A percentile compares a stretch with the other conserved stretches of the same genome.
phyloP scores from a whole-genome alignment of 805 yeast genomes.

The Geotrichum ghanense region DNA sequence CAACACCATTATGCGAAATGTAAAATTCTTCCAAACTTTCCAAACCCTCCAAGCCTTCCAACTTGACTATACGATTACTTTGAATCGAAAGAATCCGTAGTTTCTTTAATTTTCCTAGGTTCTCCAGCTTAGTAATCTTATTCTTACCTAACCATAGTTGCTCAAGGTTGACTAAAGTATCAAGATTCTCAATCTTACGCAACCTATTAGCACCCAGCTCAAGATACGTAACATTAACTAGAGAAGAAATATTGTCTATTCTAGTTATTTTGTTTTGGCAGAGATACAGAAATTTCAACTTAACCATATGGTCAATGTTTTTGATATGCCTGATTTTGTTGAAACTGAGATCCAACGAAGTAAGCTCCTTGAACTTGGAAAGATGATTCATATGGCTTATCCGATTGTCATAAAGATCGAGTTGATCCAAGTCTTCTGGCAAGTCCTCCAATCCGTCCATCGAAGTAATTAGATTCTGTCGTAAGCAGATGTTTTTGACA shows the following conservation, averaged over 20 bases:
- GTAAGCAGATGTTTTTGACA: conserved; percentile 38
- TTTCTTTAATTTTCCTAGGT: conserved; percentile 46
- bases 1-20: conserved; percentile 72
- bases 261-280: conserved; percentile 78
- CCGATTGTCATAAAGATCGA: conserved; percentile 88
- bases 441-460: conserved; percentile 57
- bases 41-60: conserved; percentile 72
- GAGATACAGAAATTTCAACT: conserved; percentile 62
- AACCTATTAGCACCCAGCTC: conserved; percentile 89
- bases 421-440: conserved; percentile 49
- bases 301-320: conserved; percentile 51
- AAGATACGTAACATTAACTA: conserved; percentile 49
- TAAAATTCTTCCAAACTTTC: conserved; percentile 74
- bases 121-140: conserved; percentile 51
- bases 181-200: conserved; percentile 42
- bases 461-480: conserved; percentile 76
- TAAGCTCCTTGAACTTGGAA: conserved; percentile 41
- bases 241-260: conserved; percentile 52
- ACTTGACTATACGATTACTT: conserved; percentile 63
- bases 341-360: conserved; percentile 70
- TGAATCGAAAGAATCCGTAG: conserved; percentile 78
- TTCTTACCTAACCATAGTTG: conserved; percentile 93
- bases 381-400: conserved; percentile 67
- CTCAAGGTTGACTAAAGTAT: conserved; percentile 42
- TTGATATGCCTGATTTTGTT: conserved; percentile 81